Base-by-base conservation (phyloP, 441 rosid genomes). In the Arabidopsis lyrata region DNA sequence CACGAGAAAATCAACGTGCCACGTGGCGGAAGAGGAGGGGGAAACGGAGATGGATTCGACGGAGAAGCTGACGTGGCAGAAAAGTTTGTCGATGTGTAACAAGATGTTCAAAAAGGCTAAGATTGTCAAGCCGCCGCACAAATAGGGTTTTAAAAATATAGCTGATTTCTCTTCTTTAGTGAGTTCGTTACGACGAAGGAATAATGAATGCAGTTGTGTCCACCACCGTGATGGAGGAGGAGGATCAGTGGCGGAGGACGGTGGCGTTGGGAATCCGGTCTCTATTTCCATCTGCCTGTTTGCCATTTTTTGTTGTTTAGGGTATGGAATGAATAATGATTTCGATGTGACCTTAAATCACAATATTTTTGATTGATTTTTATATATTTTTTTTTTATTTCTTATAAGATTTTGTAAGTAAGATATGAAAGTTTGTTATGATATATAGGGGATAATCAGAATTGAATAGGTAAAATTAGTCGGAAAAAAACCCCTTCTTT, bases 61-160 rank as follows among this genome's bases (percentile, higher is more conserved):
- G 45, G 55, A 31, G 64, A 68, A 56, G 44, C n/a, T 41, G 56
- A 42, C 73, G 34, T 68, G 12, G 63, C 63, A 68, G 2, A 2
- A 45, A 47, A n/a, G 9, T 2, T 0, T 1, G 36, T 0, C 0
- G 12, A 34, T 0, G 15, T 9, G 5, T 34, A 18, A 0, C 38
- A 48, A 0, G 20, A 22, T 13, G 38, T 0, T 0, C 10, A 0
- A 0, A 10, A 10, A 0, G 20, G 2, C 0, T 0, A 22, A 0
- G 24, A 0, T 0, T 18, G 65, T 35, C 0, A 57, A 1, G 0
- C 0, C 0, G 58, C 38, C 14, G 47, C 1, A 36, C 6, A 0
- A 0, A 8, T 0, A 0, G 36, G 57, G 38, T 34, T 14, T 22
- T 5, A 0, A 41, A 5, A 0, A 0, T 34, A 20, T 1, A 29